Percentiles rank a stretch among this genome's conserved stretches.
phyloP scores from a whole-genome alignment of 352 stramenopile species.

The Nothophytophthora sp. region DNA sequence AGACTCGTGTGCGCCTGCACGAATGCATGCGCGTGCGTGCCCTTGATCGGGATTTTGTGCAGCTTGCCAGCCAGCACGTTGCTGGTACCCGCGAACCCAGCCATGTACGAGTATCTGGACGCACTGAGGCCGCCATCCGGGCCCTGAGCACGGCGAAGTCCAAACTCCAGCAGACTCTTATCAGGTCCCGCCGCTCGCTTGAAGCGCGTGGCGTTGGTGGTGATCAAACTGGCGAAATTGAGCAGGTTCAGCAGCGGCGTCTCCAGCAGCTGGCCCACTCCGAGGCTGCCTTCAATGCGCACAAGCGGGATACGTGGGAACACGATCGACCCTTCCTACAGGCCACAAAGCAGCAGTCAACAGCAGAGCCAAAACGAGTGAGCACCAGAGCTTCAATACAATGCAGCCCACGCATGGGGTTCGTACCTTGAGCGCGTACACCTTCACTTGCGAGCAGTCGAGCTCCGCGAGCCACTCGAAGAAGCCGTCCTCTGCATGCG shows the following conservation, averaged over 20 bases:
- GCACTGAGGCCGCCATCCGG: conserved; percentile 97
- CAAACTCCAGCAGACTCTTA: conserved; percentile 94
- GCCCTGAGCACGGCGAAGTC: conserved; percentile 93
- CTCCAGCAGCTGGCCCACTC: conserved; percentile 97
- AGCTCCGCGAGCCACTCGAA: conserved; percentile 95
- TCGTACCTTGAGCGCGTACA: conserved; percentile 90
- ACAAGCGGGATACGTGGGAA: conserved; percentile 97
- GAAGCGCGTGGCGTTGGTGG: conserved; percentile 98
- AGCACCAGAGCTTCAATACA: background rate
- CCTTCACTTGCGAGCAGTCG: conserved; percentile 92
- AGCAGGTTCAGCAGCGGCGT: conserved; percentile 98
- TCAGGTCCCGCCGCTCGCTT: conserved; percentile 90
- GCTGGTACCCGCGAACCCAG: conserved; percentile 97
- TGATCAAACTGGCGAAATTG: conserved; percentile 98
- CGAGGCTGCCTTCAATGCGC: conserved; percentile 93
- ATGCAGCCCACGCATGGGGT: background rate
- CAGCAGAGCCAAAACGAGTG: background rate
- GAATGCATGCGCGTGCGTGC: conserved; percentile 98
- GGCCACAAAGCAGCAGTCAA: conserved; percentile 1
- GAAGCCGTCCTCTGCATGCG: conserved; percentile 93
- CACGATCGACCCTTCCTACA: conserved; percentile 93
- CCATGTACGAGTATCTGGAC: conserved; percentile 97
- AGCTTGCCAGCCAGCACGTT: conserved; percentile 98
- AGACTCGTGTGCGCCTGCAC: conserved; percentile 96
- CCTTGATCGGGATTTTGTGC: conserved; percentile 94